Percentiles rank a stretch among this genome's conserved stretches.
phyloP scores from a whole-genome alignment of 306 rosid genomes.

The Gastrolobium bilobum region DNA sequence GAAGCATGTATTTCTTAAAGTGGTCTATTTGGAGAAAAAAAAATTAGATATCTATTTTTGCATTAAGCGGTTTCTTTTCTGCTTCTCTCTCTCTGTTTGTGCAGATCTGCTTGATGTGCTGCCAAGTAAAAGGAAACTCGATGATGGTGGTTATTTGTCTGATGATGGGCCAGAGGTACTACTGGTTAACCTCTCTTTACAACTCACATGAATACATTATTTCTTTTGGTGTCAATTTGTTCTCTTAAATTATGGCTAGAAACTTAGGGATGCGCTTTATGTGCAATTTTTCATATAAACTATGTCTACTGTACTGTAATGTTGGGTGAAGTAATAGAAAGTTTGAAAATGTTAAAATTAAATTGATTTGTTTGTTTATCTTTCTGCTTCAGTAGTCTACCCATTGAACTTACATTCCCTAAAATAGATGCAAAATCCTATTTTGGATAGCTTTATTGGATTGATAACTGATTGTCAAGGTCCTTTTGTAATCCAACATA shows the following conservation, averaged over 20 bases:
- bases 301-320: not conserved
- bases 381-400: not conserved
- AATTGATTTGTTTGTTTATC: not conserved
- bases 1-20: not conserved
- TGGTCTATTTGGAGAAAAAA: not conserved
- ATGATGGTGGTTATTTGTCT: constrained; percentile 85
- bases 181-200: not conserved
- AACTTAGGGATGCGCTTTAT: not conserved
- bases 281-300: not conserved
- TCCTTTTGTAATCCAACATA: not conserved
- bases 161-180: constrained; percentile 83
- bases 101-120: constrained; percentile 79
- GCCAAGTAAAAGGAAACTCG: constrained; percentile 81
- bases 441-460: constrained; percentile 12
- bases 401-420: not conserved
- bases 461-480: not conserved
- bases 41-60: not conserved
- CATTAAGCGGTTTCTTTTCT: not conserved
- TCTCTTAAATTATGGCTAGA: not conserved
- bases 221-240: not conserved
- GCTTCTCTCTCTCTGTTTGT: not conserved
- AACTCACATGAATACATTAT: not conserved
- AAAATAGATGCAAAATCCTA: not conserved
- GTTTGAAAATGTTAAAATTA: not conserved
- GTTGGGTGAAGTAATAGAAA: not conserved